These are phyloP conservation scores for Ceratocystis alfenasii DNA, from an alignment of 2,329 filamentous ascomycete species.

Conservation along the genomic window DNA sequence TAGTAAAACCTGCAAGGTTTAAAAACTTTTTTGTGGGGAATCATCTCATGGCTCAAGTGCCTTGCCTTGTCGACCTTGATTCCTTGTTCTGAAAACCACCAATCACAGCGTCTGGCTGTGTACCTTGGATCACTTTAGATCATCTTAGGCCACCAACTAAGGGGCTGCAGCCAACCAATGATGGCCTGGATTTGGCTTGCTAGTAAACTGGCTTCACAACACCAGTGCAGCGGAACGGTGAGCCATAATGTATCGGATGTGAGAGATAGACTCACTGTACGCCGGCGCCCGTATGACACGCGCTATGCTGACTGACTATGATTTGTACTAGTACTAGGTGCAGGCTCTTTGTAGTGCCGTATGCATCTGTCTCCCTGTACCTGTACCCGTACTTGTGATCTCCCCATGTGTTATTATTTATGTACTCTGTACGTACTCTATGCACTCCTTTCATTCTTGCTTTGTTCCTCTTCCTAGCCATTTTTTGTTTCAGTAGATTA, in stretches of 20 bases:
- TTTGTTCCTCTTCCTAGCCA: slow-evolving; percentile 1
- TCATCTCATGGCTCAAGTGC: slow-evolving; percentile 10
- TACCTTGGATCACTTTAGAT: neutral
- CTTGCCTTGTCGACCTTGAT: slow-evolving; percentile 5
- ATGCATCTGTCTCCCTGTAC: neutral
- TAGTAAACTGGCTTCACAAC: neutral
- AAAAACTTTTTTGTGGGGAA: slow-evolving; percentile 16
- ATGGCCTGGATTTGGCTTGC: neutral
- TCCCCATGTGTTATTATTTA: neutral
- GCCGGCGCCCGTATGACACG: neutral
- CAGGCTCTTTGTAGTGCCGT: no score
- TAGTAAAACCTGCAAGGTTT: neutral
- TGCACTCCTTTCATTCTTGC: neutral
- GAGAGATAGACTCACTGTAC: neutral
- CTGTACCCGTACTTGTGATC: neutral
- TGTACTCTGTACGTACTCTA: slow-evolving; percentile 3
- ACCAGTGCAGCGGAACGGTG: neutral
- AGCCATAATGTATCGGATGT: neutral
- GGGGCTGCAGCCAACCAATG: neutral
- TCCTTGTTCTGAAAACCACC: neutral
- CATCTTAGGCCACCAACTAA: neutral
- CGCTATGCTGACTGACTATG: neutral
- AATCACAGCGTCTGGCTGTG: neutral
- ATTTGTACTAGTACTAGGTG: neutral
- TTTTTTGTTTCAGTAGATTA: neutral